phyloP scores from a whole-genome alignment of 495 filamentous ascomycete species.

The Hyaloscypha hepaticicola region DNA sequence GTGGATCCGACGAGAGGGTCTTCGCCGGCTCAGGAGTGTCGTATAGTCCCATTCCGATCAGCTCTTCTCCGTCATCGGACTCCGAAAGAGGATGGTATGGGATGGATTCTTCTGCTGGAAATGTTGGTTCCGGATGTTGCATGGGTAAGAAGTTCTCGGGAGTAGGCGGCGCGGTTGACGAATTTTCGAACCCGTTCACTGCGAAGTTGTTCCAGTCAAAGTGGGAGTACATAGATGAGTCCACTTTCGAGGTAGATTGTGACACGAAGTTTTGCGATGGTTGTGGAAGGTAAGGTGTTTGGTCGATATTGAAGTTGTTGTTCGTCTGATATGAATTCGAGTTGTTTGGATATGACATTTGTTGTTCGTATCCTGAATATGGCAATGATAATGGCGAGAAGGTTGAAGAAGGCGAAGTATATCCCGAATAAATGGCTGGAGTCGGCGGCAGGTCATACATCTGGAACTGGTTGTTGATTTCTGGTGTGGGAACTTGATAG shows the following conservation, averaged over 20 bases:
- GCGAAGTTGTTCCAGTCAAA: constrained; percentile 44
- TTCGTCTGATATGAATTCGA: constrained; percentile 2
- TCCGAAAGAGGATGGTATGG: constrained; percentile 44
- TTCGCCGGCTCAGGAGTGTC: constrained; percentile 55
- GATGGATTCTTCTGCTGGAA: constrained; percentile 45
- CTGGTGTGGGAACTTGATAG: constrained; percentile 11
- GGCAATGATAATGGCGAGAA: constrained; percentile 29
- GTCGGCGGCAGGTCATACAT: constrained; percentile 20
- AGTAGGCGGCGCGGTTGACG: constrained; percentile 54
- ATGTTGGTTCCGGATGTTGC: constrained; percentile 41
- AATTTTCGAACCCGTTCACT: constrained; percentile 35
- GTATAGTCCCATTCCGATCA: constrained; percentile 84
- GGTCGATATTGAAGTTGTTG: constrained; percentile 2
- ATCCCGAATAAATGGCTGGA: constrained; percentile 29
- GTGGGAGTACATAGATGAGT: constrained; percentile 33
- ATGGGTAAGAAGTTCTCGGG: constrained; percentile 57
- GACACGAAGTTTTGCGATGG: constrained; percentile 5
- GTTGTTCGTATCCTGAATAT: constrained; percentile 24
- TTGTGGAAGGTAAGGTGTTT: constrained; percentile 2
- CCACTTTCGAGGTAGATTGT: constrained; percentile 9
- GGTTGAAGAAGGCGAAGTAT: constrained; percentile 26
- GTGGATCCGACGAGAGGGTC: constrained; percentile 38
- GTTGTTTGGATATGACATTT: constrained; percentile 10
- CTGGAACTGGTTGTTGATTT: constrained; percentile 20
- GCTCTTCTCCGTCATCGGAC: constrained; percentile 60